Evolutionary conservation across 1,284 basidiomycete species (phyloP), one percentile per base, ranked within the genome.

Genomic region (Trichosporon sp.): DNA sequence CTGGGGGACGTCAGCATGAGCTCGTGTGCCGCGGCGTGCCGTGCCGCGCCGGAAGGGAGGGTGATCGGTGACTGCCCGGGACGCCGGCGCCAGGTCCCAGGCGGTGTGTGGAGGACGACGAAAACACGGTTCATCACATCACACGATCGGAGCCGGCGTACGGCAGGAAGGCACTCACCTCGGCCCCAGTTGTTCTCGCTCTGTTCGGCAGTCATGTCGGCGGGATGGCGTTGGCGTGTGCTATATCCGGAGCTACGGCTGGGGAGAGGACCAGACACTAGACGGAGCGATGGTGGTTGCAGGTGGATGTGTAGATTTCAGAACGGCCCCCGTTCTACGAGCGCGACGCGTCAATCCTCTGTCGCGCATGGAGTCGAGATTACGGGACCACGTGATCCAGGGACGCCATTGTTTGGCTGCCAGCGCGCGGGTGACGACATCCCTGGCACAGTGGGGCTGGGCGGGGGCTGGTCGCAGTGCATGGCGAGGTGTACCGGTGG

Each of bases 311-410:
- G 56, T 60, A 31, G 56, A 31, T 29, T 29, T 60, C 27, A 12
- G n/a, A n/a, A 42, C 38, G 38, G 15, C 18, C 4, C 5, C 38
- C 38, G 18, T 29, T 60, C 29, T 23, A 60, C 9, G 56, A 31
- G 56, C 56, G 56, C 56, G 56, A 60, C 56, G 56, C 56, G 56
- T 60, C 56, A 18, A 60, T 31, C 27, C 21, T 18, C 56, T 7
- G n/a, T 29, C 56, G 27, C 27, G 56, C 27, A 31, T 58, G 29
- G 56, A 60, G 56, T 60, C 56, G 56, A 60, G 56, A 60, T 60
- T 60, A 60, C 56, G 56, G 6, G 29, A 60, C 56, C 56, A 60
- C 56, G 56, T 60, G 56, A 60, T 60, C 56, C 56, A 60, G 56
- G 56, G 53, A 58, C 53, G 27, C 27, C 27, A 58, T 51, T 51